phyloP scores from a whole-genome alignment of 2,329 filamentous ascomycete species.

The Fusarium buharicum region DNA sequence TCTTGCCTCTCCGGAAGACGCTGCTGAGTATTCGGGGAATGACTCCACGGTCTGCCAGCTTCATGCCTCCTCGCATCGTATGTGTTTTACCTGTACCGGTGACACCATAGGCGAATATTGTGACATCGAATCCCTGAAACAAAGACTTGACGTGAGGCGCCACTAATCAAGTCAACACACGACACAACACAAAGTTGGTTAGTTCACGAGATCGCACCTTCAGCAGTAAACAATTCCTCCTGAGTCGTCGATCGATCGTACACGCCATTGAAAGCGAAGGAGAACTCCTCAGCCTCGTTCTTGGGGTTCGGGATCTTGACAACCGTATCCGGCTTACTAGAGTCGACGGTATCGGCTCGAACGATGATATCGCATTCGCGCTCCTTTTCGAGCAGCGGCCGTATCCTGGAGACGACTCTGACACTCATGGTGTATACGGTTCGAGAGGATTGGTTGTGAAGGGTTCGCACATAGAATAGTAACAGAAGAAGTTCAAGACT shows the following conservation, averaged over 20 bases:
- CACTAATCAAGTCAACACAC: slow-evolving; percentile 65
- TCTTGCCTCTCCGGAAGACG: slow-evolving; percentile 86
- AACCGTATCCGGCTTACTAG: slow-evolving; percentile 70
- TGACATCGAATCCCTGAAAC: slow-evolving; percentile 88
- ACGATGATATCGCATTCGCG: slow-evolving; percentile 90
- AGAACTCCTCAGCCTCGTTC: slow-evolving; percentile 90
- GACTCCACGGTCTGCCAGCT: slow-evolving; percentile 84
- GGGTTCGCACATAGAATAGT: slow-evolving; percentile 12
- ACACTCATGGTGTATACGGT: slow-evolving; percentile 66
- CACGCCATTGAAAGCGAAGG: slow-evolving; percentile 93
- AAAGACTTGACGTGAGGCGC: slow-evolving; percentile 90
- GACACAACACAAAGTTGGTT: slow-evolving; percentile 4
- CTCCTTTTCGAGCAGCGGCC: slow-evolving; percentile 87
- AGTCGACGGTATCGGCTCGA: slow-evolving; percentile 69
- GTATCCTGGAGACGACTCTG: slow-evolving; percentile 88
- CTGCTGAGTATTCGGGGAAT: slow-evolving; percentile 87
- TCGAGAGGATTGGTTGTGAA: slow-evolving; percentile 25
- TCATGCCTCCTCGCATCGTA: slow-evolving; percentile 92
- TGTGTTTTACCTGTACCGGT: slow-evolving; percentile 96
- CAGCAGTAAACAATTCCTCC: slow-evolving; percentile 86
- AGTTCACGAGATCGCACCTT: slow-evolving; percentile 68
- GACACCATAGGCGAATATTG: slow-evolving; percentile 91
- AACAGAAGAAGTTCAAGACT: slow-evolving; percentile 26
- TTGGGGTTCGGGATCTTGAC: slow-evolving; percentile 94
- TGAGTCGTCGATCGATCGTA: slow-evolving; percentile 85